Evolutionary conservation across 208 protist genomes (phyloP).

Genomic region (Wallacemonas sp.): DNA sequence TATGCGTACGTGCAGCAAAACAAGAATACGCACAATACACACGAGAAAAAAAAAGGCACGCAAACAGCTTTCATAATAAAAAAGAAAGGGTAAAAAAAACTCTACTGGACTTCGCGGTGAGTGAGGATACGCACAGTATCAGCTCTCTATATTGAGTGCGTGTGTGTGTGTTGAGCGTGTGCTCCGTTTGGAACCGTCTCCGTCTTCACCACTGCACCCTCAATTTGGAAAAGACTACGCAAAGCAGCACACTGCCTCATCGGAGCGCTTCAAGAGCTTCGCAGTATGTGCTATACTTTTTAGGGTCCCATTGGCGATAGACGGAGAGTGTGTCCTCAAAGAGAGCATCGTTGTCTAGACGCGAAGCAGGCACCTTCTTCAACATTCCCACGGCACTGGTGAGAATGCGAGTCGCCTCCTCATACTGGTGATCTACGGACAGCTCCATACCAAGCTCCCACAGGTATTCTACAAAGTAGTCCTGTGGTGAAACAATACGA

Average conservation of each 20-base stretch:
- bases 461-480: constrained; percentile 71
- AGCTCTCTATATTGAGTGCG: no score
- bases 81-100: no score
- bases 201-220: no score
- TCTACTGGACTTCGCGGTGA: no score
- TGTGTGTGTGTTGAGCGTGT: no score
- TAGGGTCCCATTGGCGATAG: constrained; percentile 59
- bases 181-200: no score
- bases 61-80: no score
- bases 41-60: no score
- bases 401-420: constrained; percentile 40
- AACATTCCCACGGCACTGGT: constrained; percentile 40
- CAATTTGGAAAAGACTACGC: not conserved
- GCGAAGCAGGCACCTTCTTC: constrained; percentile 30
- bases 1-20: no score
- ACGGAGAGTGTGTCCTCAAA: constrained; percentile 42
- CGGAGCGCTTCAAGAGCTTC: constrained; percentile 20
- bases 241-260: not conserved
- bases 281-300: constrained; percentile 60
- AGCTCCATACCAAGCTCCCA: constrained; percentile 82
- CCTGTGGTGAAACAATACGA: constrained; percentile 35
- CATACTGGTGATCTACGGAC: constrained; percentile 37
- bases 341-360: constrained; percentile 42
- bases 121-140: no score
- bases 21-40: no score